Base-by-base conservation (phyloP, 2,329 filamentous ascomycete genomes). In the Scytalidium lignicola region DNA sequence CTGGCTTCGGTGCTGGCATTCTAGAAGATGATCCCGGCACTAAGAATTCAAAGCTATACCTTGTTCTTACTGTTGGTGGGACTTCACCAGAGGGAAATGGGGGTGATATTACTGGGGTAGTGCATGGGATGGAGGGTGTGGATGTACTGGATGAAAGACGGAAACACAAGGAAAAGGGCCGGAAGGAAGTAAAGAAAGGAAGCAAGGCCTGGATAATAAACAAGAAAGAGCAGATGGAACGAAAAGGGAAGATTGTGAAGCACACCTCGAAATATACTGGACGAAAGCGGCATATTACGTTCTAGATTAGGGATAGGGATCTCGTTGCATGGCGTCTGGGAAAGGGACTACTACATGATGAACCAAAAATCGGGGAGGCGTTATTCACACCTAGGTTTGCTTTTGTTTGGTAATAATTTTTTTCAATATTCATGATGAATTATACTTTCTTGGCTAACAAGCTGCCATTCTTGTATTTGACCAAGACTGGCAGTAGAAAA, bases 11-110 rank as follows among this genome's bases (percentile, higher is more conserved):
- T 43, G 93, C 93, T 0, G 93, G 93, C 71, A 79, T 99, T 28
- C 74, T 99, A 43, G 92, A 97, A 68, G 93, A 99, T 68, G 92
- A 97, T 66, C 88, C 88, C 0, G 92, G 90, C 41, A 99, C 93
- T 32, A 99, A 99, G 77, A 96, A 91, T 64, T 83, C 86, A 58
- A 99, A 99, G 75, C 75, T 95, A n/a, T 99, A 99, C 66, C 76
- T 99, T 2, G 92, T 99, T 0, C 72, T 99, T 26, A 96, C 90
- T 0, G 93, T 96, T 1, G 93, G 92, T 26, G 82, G 81, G 3
- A 70, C 70, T 0, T 71, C 69, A 1, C 64, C 71, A 1, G 71
- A 73, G 2, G 73, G 72, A 26, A 68, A 67, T 41, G 78, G 79
- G 1, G 86, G 87, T 8, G 91, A 96, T 65, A 96, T 99, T 55